Evolutionary conservation across 139 green algal species (phyloP).

Genomic region (Zygnema cylindricum): DNA sequence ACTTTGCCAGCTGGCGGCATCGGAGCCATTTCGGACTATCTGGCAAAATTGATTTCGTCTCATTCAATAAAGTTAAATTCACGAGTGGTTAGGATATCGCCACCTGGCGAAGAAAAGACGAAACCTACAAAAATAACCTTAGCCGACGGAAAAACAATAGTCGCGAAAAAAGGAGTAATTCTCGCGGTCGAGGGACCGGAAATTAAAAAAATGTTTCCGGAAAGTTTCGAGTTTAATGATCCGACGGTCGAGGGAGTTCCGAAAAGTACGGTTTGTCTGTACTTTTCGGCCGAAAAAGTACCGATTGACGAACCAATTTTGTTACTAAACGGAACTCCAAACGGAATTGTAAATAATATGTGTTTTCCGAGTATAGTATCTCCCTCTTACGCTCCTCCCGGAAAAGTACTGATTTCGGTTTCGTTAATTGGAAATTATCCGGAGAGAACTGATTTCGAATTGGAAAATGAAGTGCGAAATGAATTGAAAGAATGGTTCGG

Average conservation of each 20-base stretch:
- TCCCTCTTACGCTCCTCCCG: constrained; percentile 84
- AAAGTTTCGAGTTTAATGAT: neutral
- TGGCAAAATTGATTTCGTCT: constrained; percentile 59
- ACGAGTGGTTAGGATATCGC: constrained; percentile 55
- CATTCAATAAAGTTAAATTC: constrained; percentile 66
- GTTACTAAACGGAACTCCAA: constrained; percentile 87
- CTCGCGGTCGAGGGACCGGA: constrained; percentile 57
- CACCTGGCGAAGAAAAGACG: neutral
- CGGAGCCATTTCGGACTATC: constrained; percentile 82
- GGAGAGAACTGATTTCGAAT: constrained; percentile 69
- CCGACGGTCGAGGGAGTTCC: constrained; percentile 12
- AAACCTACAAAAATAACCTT: constrained; percentile 3
- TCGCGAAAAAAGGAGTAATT: constrained; percentile 47
- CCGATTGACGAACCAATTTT: constrained; percentile 77
- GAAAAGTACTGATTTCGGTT: constrained; percentile 86
- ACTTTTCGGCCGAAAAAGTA: constrained; percentile 33
- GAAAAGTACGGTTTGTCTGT: constrained; percentile 54
- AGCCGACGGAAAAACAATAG: constrained; percentile 14
- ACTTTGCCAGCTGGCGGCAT: constrained; percentile 92
- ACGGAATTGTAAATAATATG: constrained; percentile 90
- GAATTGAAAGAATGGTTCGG: constrained; percentile 90
- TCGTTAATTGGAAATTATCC: constrained; percentile 80
- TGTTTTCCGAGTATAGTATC: constrained; percentile 87
- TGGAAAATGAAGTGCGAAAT: constrained; percentile 69
- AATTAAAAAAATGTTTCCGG: neutral